These are phyloP conservation scores for Zygotorulaspora sp. DNA, from an alignment of 805 yeast genomes.

Conservation along the genomic window DNA sequence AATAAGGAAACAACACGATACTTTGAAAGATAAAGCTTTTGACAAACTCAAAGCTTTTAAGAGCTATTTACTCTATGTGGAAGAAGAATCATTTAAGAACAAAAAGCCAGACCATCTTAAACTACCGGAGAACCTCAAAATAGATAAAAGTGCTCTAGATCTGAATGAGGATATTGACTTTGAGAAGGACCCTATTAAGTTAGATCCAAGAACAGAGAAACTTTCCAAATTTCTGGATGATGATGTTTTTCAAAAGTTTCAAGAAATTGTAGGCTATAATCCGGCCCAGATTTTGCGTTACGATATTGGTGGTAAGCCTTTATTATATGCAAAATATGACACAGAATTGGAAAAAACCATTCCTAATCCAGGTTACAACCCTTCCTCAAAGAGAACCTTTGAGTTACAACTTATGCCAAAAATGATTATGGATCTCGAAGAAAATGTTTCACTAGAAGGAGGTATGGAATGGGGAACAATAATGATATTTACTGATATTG, in stretches of 20 bases:
- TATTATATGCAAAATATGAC: constrained; percentile 55
- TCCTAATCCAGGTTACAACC: constrained; percentile 60
- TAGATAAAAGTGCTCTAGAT: constrained; percentile 48
- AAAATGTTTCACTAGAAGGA: constrained; percentile 43
- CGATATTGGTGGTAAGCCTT: constrained; percentile 72
- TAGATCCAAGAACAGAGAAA: constrained; percentile 44
- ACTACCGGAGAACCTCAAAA: constrained; percentile 49
- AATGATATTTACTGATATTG: constrained; percentile 68
- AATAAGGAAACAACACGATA: constrained; percentile 32
- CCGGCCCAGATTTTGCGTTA: constrained; percentile 85
- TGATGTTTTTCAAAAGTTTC: constrained; percentile 71
- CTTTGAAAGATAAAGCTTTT: constrained; percentile 21
- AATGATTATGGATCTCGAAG: constrained; percentile 77
- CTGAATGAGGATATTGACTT: constrained; percentile 37
- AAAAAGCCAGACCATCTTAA: constrained; percentile 43
- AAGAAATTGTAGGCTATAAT: constrained; percentile 70
- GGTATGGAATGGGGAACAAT: constrained; percentile 99
- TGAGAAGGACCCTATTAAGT: constrained; percentile 26
- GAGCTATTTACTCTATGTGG: constrained; percentile 67
- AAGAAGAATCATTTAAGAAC: constrained; percentile 59
- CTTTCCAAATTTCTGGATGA: constrained; percentile 62
- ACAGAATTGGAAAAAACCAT: constrained; percentile 38
- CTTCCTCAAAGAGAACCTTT: constrained; percentile 56
- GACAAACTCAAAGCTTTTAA: constrained; percentile 41
- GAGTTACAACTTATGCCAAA: constrained; percentile 96